Percentiles rank a stretch among this genome's conserved stretches.
Conservation (phyloP, 129 eudicot genomes). For the Ambrosia artemisiifolia region DNA sequence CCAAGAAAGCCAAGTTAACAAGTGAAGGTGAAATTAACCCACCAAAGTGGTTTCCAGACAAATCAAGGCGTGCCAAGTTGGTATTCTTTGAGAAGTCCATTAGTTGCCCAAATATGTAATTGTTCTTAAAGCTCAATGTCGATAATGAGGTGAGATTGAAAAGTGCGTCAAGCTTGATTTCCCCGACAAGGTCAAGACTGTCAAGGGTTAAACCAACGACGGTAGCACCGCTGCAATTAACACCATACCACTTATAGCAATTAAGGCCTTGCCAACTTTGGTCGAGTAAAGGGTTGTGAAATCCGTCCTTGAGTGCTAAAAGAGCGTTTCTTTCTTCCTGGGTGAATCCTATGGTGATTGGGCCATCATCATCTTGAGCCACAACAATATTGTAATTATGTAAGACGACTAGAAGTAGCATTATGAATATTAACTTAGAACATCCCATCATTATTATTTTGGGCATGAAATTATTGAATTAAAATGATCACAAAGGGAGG, state of each 20-base stretch:
- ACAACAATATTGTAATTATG: conserved; percentile 7
- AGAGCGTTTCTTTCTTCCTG: conserved; percentile 51
- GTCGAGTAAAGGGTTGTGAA: conserved; percentile 40
- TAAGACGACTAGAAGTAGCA: conserved; percentile 12
- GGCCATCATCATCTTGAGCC: conserved; percentile 12
- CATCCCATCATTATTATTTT: conserved; percentile 25
- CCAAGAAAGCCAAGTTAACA: conserved; percentile 28
- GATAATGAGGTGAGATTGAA: conserved; percentile 42
- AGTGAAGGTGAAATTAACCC: conserved; percentile 57
- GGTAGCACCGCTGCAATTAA: conserved; percentile 36
- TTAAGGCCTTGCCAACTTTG: conserved; percentile 41
- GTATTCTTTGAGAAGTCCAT: conserved; percentile 50
- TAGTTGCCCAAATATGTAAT: conserved; percentile 45
- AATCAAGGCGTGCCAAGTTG: conserved; percentile 36
- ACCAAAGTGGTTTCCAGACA: conserved; percentile 46
- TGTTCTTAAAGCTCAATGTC: conserved; percentile 48
- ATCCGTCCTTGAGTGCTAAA: conserved; percentile 34
- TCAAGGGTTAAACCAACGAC: conserved; percentile 49
- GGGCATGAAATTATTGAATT: neutral
- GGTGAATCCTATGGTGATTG: conserved; percentile 25
- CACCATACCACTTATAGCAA: conserved; percentile 51
- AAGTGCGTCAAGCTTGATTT: conserved; percentile 38
- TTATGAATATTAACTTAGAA: conserved; percentile 15
- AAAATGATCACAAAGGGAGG: neutral
- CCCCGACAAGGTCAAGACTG: conserved; percentile 43